Percentiles rank a stretch among this genome's conserved stretches.
phyloP scores from a whole-genome alignment of 2,329 filamentous ascomycete species.

The Sclerotinia trifoliorum region DNA sequence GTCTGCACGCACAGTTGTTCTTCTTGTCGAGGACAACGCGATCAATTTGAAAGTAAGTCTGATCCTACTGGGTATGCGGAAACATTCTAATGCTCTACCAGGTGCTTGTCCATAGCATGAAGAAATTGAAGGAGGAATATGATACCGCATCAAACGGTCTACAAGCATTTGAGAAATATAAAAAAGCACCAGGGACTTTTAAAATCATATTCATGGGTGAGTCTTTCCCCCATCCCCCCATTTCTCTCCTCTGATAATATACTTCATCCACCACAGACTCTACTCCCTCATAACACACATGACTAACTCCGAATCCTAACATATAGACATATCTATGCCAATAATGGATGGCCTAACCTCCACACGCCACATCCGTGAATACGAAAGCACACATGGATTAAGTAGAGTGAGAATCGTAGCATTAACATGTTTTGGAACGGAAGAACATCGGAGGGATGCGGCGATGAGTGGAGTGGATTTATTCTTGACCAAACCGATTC shows the following conservation, averaged over 20 bases:
- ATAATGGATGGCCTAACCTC: constrained; percentile 51
- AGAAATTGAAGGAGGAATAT: constrained; percentile 32
- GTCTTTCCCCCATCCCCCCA: not conserved
- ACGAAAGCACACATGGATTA: constrained; percentile 45
- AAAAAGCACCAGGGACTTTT: constrained; percentile 23
- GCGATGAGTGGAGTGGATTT: constrained; percentile 51
- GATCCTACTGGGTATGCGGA: not conserved
- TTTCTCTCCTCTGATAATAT: not conserved
- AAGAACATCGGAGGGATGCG: constrained; percentile 48
- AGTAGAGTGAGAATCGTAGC: constrained; percentile 49
- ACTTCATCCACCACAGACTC: no score
- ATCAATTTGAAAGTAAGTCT: constrained; percentile 40
- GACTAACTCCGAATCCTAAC: no score
- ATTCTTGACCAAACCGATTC: constrained; percentile 52
- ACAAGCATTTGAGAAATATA: constrained; percentile 45
- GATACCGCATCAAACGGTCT: constrained; percentile 46
- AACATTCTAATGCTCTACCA: constrained; percentile 1
- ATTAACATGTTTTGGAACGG: constrained; percentile 50
- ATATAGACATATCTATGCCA: constrained; percentile 54
- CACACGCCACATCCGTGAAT: constrained; percentile 48
- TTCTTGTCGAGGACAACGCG: constrained; percentile 44
- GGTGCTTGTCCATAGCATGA: constrained; percentile 34
- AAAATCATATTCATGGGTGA: constrained; percentile 41
- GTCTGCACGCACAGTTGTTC: constrained; percentile 27
- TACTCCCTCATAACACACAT: no score